These are phyloP conservation scores for Phytomonas serpens DNA, from an alignment of 208 protist species.

Conservation along the genomic window DNA sequence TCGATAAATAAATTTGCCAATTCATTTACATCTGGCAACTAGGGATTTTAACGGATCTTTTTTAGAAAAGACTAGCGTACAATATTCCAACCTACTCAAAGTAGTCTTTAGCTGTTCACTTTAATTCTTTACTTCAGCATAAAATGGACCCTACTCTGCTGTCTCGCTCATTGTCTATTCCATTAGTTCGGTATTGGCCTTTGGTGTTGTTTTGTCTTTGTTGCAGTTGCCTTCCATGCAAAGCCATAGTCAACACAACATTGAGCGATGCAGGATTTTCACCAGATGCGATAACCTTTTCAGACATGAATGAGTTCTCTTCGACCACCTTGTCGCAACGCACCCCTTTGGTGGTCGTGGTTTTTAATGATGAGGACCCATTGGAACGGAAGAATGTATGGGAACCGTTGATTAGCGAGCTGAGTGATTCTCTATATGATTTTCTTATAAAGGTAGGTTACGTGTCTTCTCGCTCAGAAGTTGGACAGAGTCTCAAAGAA, in stretches of 20 bases:
- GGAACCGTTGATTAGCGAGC: conserved; percentile 16
- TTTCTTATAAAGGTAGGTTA: conserved; percentile 23
- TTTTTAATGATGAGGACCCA: background rate
- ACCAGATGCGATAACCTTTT: background rate
- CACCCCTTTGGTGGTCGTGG: background rate
- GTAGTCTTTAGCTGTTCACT: background rate
- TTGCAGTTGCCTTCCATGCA: background rate
- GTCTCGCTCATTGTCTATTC: background rate
- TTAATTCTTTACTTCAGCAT: background rate
- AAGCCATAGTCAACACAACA: background rate
- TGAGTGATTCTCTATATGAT: conserved; percentile 12
- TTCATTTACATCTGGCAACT: background rate
- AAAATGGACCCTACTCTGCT: background rate
- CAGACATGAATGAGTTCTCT: background rate
- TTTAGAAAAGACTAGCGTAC: background rate
- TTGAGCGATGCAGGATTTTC: background rate
- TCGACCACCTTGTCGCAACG: background rate
- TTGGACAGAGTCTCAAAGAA: conserved; percentile 11
- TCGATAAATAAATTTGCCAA: background rate
- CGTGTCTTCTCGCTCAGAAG: conserved; percentile 9
- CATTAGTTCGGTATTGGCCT: background rate
- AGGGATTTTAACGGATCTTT: background rate
- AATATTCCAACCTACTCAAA: background rate
- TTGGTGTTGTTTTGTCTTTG: background rate
- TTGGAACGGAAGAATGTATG: conserved; percentile 9